Evolutionary conservation across 1,284 basidiomycete species (phyloP), one percentile per base, ranked within the genome.

Genomic region (Malassezia psittaci): DNA sequence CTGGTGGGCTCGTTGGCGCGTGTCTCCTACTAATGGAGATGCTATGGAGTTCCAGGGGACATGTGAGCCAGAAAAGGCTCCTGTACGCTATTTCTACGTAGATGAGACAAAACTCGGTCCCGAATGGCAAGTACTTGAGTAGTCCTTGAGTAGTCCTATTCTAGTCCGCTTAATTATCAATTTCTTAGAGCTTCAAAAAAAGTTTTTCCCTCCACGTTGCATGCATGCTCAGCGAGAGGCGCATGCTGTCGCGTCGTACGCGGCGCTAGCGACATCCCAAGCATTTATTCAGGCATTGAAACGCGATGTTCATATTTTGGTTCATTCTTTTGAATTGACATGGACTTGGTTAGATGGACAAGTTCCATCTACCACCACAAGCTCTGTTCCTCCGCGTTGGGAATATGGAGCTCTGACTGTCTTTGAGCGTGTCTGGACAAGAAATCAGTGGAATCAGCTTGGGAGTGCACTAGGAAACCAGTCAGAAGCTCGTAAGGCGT

Each of bases 21-120:
- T 85, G 16, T 77, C 74, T 6, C 85, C 85, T 65, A 78, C 79
- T 57, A 77, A 80, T 24, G 85, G 86, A 7, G 77, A 86, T 11
- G 77, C 81, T 21, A 58, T 48, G 21, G 57, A 57, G 36, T 45
- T 51, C 18, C 19, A 52, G 19, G 71, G 62, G 3, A 52, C 44
- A 0, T 62, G 62, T 12, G 44, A 61, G 18, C 47, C 54, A 1
- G 48, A 62, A 38, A 70, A 70, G 11, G 57, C 60, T 40, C 63
- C 63, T 9, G 55, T 60, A 48, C 84, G 87, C 59, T 79, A 86
- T 69, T 90, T 88, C 74, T 87, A 88, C 65, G 85, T 90, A 34
- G 87, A 89, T 64, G 83, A 87, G 69, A 86, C 89, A 69, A 76
- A 88, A 24, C 71, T 89, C 29, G 65, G 64, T 43, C 66, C 73